These are phyloP conservation scores for Penicillium sp. DNA, from an alignment of 2,329 filamentous ascomycete species.

Conservation along the genomic window DNA sequence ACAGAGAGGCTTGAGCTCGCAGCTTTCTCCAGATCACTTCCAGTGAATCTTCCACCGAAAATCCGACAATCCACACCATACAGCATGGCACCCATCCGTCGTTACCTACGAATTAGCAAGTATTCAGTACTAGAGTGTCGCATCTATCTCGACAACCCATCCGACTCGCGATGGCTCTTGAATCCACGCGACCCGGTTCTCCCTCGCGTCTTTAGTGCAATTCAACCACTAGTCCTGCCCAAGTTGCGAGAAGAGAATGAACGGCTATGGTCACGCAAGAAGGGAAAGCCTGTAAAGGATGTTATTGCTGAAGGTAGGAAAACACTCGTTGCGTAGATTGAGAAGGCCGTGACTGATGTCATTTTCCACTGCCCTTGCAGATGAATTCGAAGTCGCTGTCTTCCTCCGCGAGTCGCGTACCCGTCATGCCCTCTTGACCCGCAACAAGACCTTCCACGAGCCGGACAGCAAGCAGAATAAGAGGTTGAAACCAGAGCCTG, in stretches of 20 bases:
- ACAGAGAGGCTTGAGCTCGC: slow-evolving; percentile 18
- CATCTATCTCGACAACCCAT: slow-evolving; percentile 91
- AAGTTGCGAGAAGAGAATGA: slow-evolving; percentile 87
- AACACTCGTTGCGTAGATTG: slow-evolving; percentile 57
- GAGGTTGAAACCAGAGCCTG: neutral
- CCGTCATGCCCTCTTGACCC: slow-evolving; percentile 82
- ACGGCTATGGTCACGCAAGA: slow-evolving; percentile 65
- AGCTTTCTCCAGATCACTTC: neutral
- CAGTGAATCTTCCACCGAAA: neutral
- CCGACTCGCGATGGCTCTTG: slow-evolving; percentile 80
- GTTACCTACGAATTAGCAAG: slow-evolving; percentile 89
- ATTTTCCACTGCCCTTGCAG: slow-evolving; percentile 51
- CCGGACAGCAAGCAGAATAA: slow-evolving; percentile 31
- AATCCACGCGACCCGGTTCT: slow-evolving; percentile 76
- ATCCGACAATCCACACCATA: neutral
- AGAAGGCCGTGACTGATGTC: slow-evolving; percentile 3
- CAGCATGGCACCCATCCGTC: slow-evolving; percentile 82
- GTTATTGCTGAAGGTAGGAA: slow-evolving; percentile 87
- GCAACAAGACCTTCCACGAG: slow-evolving; percentile 76
- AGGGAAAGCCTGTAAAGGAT: slow-evolving; percentile 84
- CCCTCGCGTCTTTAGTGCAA: slow-evolving; percentile 78
- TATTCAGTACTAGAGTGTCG: slow-evolving; percentile 95
- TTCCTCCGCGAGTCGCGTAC: slow-evolving; percentile 87
- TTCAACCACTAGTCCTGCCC: slow-evolving; percentile 83
- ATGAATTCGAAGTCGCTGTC: slow-evolving; percentile 94